phyloP scores from a whole-genome alignment of 192 early-diverging fungal species.

The Rhizophagus clarus region DNA sequence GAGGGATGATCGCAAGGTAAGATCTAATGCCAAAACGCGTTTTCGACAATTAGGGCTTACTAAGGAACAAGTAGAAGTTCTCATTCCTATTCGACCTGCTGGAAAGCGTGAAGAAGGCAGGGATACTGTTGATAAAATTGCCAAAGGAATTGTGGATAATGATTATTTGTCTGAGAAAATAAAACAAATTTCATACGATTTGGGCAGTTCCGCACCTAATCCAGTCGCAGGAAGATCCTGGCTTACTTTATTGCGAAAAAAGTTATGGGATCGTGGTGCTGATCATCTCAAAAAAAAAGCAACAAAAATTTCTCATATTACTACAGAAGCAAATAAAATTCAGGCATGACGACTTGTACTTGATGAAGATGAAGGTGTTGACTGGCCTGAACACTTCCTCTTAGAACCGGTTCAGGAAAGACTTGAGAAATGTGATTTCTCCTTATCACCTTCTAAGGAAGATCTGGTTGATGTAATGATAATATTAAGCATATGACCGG shows the following conservation, averaged over 20 bases:
- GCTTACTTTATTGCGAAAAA: not conserved
- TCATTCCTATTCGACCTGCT: too few species aligned
- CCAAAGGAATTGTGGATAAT: too few species aligned
- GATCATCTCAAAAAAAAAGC: not conserved
- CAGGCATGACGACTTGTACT: not conserved
- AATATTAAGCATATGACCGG: conserved; percentile 9
- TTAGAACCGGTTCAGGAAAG: not conserved
- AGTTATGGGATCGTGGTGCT: not conserved
- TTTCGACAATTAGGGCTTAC: too few species aligned
- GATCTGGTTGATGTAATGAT: conserved; percentile 6
- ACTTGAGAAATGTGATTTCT: not conserved
- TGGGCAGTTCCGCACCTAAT: too few species aligned
- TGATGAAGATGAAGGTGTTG: not conserved
- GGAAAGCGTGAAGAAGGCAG: too few species aligned
- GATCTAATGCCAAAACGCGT: too few species aligned
- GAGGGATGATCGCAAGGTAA: too few species aligned
- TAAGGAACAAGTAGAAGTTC: too few species aligned
- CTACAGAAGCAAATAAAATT: not conserved
- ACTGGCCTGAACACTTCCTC: not conserved
- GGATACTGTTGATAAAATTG: too few species aligned
- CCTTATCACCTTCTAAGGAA: not conserved
- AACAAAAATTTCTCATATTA: not conserved
- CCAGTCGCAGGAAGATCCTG: too few species aligned
- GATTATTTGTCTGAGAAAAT: not conserved
- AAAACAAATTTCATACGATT: too few species aligned